A percentile compares a stretch with the other conserved stretches of the same genome.
phyloP scores from a whole-genome alignment of 192 early-diverging fungal species.

The Dissophora ornata region DNA sequence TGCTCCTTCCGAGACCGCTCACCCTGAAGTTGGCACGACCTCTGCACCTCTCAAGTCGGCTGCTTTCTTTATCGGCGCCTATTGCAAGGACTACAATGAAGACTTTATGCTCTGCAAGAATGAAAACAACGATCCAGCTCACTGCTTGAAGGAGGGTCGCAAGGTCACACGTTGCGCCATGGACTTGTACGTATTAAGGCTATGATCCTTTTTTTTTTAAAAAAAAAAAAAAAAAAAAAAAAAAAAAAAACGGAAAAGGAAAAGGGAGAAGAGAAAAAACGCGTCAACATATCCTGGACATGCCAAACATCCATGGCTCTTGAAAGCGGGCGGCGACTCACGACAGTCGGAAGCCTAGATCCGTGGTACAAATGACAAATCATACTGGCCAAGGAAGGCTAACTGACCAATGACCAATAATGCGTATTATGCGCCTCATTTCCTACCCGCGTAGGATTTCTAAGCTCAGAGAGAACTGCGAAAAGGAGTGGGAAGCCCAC shows the following conservation, averaged over 20 bases:
- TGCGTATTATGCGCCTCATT: neutral
- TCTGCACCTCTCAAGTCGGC: slow-evolving; percentile 94
- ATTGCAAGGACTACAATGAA: slow-evolving; percentile 93
- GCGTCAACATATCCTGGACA: too few species aligned
- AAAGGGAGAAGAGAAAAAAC: neutral
- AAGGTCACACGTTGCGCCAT: slow-evolving; percentile 96
- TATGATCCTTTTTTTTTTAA: too few species aligned
- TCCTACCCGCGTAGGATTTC: slow-evolving; percentile 66
- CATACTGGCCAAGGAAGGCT: too few species aligned
- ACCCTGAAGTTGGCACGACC: slow-evolving; percentile 90
- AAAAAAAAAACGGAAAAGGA: neutral
- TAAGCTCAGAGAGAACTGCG: slow-evolving; percentile 92
- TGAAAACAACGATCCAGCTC: slow-evolving; percentile 87
- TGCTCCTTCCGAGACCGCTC: slow-evolving; percentile 73
- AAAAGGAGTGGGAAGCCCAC: slow-evolving; percentile 85
- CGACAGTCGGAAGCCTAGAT: too few species aligned
- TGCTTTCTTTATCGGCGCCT: slow-evolving; percentile 88
- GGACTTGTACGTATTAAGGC: slow-evolving; percentile 77
- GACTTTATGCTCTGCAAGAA: slow-evolving; percentile 98
- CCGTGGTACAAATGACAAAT: too few species aligned
- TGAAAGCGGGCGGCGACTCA: too few species aligned
- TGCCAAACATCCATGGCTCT: too few species aligned
- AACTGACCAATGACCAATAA: neutral
- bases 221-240: too few species aligned
- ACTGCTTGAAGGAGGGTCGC: slow-evolving; percentile 94